phyloP scores from a whole-genome alignment of 306 rosid genomes.

The Quercus gilva region DNA sequence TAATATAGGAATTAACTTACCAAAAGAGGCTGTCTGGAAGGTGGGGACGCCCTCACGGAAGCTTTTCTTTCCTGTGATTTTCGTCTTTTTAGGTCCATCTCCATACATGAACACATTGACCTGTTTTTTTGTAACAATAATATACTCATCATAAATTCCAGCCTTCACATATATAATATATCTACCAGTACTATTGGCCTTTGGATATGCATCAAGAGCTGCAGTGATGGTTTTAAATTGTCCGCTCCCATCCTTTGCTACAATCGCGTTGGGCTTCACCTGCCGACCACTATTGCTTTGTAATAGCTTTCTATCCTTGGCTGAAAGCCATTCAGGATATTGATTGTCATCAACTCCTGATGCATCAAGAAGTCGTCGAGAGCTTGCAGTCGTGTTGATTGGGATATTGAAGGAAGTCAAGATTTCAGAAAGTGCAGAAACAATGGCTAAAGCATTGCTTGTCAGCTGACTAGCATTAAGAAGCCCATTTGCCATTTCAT shows the following conservation, averaged over 20 bases:
- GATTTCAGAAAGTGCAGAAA: conserved; percentile 25
- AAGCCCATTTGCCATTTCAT: not conserved
- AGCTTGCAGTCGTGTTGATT: conserved; percentile 13
- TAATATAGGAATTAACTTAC: conserved; percentile 19
- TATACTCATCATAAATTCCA: conserved; percentile 53
- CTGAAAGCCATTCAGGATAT: conserved; percentile 51
- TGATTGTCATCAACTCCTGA: conserved; percentile 20
- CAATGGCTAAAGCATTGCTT: conserved; percentile 48
- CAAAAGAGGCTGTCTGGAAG: conserved; percentile 46
- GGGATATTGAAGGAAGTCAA: conserved; percentile 22
- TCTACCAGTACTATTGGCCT: conserved; percentile 18
- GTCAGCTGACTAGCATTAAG: conserved; percentile 31
- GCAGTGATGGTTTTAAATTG: conserved; percentile 42
- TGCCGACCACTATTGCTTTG: not conserved
- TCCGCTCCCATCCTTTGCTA: conserved; percentile 73
- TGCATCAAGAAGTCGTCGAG: conserved; percentile 44
- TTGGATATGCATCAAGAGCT: conserved; percentile 50
- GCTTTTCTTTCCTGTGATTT: conserved; percentile 50
- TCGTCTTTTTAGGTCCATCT: conserved; percentile 57
- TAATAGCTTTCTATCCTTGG: conserved; percentile 52
- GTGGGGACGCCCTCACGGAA: conserved; percentile 31
- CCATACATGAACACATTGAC: conserved; percentile 54
- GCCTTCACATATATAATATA: conserved; percentile 60
- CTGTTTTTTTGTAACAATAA: conserved; percentile 21
- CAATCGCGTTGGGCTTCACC: conserved; percentile 36